A percentile compares a stretch with the other conserved stretches of the same genome.
Conservation (phyloP, 73 alveolate species). For the Paramecium caudatum region DNA sequence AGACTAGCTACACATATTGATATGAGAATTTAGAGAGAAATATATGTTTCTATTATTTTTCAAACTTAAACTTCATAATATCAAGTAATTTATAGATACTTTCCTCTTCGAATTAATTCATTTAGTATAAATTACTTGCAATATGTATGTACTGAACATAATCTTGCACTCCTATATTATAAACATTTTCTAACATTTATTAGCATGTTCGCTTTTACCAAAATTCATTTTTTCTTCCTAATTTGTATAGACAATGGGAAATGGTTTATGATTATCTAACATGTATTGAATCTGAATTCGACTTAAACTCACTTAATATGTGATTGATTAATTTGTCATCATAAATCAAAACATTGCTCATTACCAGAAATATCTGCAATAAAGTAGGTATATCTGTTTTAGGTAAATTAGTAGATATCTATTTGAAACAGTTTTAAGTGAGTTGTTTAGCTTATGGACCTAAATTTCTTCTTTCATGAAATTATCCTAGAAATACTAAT, state of each 20-base stretch:
- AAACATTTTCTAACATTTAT: neutral
- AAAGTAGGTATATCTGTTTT: conserved; percentile 2
- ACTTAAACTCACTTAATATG: neutral
- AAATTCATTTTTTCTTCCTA: neutral
- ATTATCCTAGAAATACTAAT: neutral
- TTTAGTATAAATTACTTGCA: conserved; percentile 28
- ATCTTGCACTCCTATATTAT: neutral
- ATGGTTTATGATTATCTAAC: conserved; percentile 14
- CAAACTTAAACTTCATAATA: neutral
- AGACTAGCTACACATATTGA: conserved; percentile 17
- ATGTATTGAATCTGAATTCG: neutral
- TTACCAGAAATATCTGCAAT: neutral
- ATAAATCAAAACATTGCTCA: conserved; percentile 37
- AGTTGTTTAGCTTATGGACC: neutral
- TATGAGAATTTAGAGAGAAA: conserved; percentile 13
- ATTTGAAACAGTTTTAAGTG: neutral
- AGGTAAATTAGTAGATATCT: neutral
- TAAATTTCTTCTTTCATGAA: conserved; percentile 28
- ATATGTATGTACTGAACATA: conserved; percentile 12
- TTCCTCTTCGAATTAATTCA: neutral
- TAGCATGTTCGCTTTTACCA: neutral
- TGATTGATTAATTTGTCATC: neutral
- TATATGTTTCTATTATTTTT: neutral
- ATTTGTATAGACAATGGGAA: conserved; percentile 35
- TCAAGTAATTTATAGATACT: neutral